Evolutionary conservation across 2,329 filamentous ascomycete genomes (phyloP), one percentile per base, ranked within the genome.

Genomic region (Hymenotorrendiella dingleyae): DNA sequence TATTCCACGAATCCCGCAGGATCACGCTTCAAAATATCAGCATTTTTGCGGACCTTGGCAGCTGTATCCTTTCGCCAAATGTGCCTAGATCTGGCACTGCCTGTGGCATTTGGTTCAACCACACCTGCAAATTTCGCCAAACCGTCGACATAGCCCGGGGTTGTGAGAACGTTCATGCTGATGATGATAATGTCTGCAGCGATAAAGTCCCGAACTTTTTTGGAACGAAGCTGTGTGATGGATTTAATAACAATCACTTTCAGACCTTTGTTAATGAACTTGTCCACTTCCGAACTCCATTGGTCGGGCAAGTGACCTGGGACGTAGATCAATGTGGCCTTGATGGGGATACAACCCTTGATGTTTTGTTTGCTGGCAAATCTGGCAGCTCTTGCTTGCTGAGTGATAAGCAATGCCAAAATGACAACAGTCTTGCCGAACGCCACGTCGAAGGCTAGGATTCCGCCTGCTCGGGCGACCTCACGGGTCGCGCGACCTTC

Each of bases 371-470:
- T 41, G 16, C 16, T 16, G 20, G 32, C 28, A 21, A 29, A 24
- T 7, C 36, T 16, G 14, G 11, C 1, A 38, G 20, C 6, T 54
- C 32, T 61, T 46, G 22, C 67, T 66, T 33, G 72, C 17, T 35
- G 67, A 4, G 63, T 59, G 26, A 75, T 66, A 22, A 82, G 70
- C 7, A 84, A 59, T 1, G 69, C 78, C 10, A 84, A 65, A 2
- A 71, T 72, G 0, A 74, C 72, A 1, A 78, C 72, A 0, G 81
- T 85, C 54, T 86, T 85, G 0, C 82, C 82, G 54, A 80, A 84
- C 0, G 77, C 80, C 24, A 82, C 78, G 33, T 76, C 68, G 53
- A 83, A 78, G 2, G 79, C 79, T 24, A 83, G 65, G 14, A 84
- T 67, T 4, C 80, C 81, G 10, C 81, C 80, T 14, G 68, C 70